Evolutionary conservation across 2,329 filamentous ascomycete species (phyloP).

Genomic region (Pseudogymnoascus sp.): DNA sequence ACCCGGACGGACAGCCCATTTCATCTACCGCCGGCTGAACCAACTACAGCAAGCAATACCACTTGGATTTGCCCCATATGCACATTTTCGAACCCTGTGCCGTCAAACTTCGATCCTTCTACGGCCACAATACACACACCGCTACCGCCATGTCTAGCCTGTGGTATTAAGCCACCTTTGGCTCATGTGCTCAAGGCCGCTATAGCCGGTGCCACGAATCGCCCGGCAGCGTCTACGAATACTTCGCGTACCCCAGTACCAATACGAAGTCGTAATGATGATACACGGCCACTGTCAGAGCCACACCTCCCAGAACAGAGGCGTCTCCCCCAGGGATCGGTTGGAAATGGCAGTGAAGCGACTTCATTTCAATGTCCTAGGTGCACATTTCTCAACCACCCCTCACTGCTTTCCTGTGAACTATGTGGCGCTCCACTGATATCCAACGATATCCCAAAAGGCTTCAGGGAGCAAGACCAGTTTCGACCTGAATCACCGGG

Average conservation of each 20-base stretch:
- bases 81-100: slow-evolving; percentile 86
- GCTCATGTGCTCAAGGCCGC: slow-evolving; percentile 79
- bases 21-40: slow-evolving; percentile 37
- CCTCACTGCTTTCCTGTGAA: slow-evolving; percentile 77
- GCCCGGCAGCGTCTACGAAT: slow-evolving; percentile 31
- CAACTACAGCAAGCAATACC: slow-evolving; percentile 49
- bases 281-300: slow-evolving; percentile 21
- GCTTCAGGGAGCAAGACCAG: slow-evolving; percentile 33
- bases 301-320: slow-evolving; percentile 11
- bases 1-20: slow-evolving; percentile 37
- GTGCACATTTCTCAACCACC: slow-evolving; percentile 91
- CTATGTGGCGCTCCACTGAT: slow-evolving; percentile 77
- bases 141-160: slow-evolving; percentile 80
- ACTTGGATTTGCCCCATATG: slow-evolving; percentile 97
- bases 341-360: slow-evolving; percentile 15
- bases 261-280: slow-evolving; percentile 21
- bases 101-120: slow-evolving; percentile 84
- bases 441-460: slow-evolving; percentile 40
- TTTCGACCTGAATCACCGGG: slow-evolving; percentile 69
- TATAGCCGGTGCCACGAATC: slow-evolving; percentile 63
- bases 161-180: slow-evolving; percentile 85
- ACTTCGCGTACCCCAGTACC: slow-evolving; percentile 25
- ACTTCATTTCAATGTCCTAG: slow-evolving; percentile 63
- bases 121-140: slow-evolving; percentile 72
- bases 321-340: slow-evolving; percentile 12